A percentile compares a stretch with the other conserved stretches of the same genome.
Evolutionary conservation across 2,329 filamentous ascomycete genomes (phyloP).

Genomic region (Dryadomyces sulphureus): DNA sequence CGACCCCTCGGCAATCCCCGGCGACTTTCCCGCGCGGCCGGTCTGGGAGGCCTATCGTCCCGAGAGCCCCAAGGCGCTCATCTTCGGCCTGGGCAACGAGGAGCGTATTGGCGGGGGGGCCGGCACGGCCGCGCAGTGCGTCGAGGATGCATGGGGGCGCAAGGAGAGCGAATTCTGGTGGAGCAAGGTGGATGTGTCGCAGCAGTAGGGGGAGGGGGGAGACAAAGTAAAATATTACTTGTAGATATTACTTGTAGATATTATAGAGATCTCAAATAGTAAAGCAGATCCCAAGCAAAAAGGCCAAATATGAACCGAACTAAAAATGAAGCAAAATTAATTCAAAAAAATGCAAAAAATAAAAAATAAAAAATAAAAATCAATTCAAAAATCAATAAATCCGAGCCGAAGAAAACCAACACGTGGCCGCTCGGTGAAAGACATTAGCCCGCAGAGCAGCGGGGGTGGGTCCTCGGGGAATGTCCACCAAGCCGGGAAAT

Average conservation of each 20-base stretch:
- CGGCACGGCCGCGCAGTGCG: slow-evolving; percentile 21
- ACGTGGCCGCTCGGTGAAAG: no score
- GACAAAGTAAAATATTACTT: background rate
- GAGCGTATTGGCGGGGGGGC: slow-evolving; percentile 28
- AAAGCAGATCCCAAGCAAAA: no score
- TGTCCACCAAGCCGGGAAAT: background rate
- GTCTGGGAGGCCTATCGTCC: slow-evolving; percentile 1
- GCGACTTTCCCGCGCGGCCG: background rate
- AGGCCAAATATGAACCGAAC: no score
- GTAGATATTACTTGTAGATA: background rate
- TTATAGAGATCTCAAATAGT: no score
- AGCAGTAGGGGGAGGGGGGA: slow-evolving; percentile 3
- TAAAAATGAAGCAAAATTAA: no score
- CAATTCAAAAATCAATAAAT: no score
- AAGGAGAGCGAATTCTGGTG: slow-evolving; percentile 33
- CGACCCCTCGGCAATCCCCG: slow-evolving; percentile 12
- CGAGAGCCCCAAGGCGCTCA: slow-evolving; percentile 17
- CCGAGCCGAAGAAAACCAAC: no score
- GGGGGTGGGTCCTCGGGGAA: background rate
- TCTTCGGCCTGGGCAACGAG: slow-evolving; percentile 30
- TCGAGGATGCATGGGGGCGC: slow-evolving; percentile 24
- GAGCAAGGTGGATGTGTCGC: slow-evolving; percentile 17
- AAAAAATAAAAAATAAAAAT: no score
- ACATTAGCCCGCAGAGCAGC: background rate
- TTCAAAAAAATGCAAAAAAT: no score